A percentile compares a stretch with the other conserved stretches of the same genome.
phyloP scores from a whole-genome alignment of 768 basidiomycete genomes.

The Boletus subcaerulescens region DNA sequence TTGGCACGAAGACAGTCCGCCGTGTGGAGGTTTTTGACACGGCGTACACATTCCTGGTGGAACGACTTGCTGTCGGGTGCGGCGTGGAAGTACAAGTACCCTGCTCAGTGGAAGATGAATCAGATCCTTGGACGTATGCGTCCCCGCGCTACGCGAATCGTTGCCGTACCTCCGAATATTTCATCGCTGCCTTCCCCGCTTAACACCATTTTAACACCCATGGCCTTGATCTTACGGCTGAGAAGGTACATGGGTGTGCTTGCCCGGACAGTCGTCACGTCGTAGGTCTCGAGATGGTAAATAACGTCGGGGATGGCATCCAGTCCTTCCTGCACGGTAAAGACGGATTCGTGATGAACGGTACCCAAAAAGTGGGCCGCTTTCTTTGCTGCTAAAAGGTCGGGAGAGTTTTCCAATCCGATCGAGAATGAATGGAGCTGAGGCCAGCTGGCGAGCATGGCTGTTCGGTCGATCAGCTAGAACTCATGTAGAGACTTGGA shows the following conservation, averaged over 20 bases:
- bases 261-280: constrained; percentile 97
- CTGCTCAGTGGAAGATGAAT: constrained; percentile 37
- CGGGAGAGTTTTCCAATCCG: constrained; percentile 92
- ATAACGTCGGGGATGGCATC: constrained; percentile 98
- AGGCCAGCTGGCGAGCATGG: constrained; percentile 85
- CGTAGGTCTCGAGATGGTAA: constrained; percentile 97
- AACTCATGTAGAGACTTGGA: background rate
- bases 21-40: constrained; percentile 97
- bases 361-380: constrained; percentile 93
- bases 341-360: constrained; percentile 95
- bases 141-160: background rate
- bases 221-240: constrained; percentile 97
- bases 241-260: constrained; percentile 99
- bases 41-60: constrained; percentile 91
- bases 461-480: constrained; percentile 34
- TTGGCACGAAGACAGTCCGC: constrained; percentile 97
- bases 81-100: constrained; percentile 99
- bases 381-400: constrained; percentile 90
- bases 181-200: constrained; percentile 98
- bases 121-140: background rate
- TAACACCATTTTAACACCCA: constrained; percentile 99
- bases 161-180: constrained; percentile 79
- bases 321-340: constrained; percentile 96
- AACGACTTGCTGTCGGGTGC: constrained; percentile 86
- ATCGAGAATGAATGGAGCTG: constrained; percentile 97